Evolutionary conservation across 805 yeast species (phyloP), one percentile per base, ranked within the genome.

Genomic region (Spathaspora gorwiae): DNA sequence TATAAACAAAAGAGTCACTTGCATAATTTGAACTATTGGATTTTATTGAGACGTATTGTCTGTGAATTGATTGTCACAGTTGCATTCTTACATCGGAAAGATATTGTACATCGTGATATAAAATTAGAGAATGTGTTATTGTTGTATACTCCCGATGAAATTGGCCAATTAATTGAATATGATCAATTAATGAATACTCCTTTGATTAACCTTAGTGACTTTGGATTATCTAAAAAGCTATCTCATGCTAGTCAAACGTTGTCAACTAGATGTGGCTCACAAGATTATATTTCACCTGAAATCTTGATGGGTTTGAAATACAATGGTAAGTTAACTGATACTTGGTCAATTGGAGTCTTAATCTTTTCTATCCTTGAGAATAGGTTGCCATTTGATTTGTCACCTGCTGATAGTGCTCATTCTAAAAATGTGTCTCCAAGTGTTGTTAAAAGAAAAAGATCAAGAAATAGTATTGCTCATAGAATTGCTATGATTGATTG

Each of bases 341-440:
- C 90, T 14, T 94, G 99, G 99, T 88, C 97, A 1, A 63, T 90
- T 8, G 99, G 99, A 2, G 98, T 94, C 2, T 70, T 90, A n/a
- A 65, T 90, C 1, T 94, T 90, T 57, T 80, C 95, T 1, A 66
- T 92, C 26, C 62, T 94, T 55, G 99, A 94, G 56, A 83, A 88
- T 36, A 63, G 97, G 46, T 69, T 94, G 40, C 99, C 99, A 5
- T 94, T 94, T 69, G 99, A 94, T 60, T 80, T 87, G 2, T 84
- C 90, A 2, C 90, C 90, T 2, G 68, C 70, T 11, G 55, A 56
- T 35, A 66, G 71, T 13, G 46, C 51, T 10, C 44, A 47, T 7
- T 54, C 58, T 29, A 38, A 14, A 11, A 70, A 68, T 1, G 57
- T 72, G 2, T 62, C 72, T 7, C 70, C 72, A 0, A 68, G 73